Evolutionary conservation across 1,284 basidiomycete genomes (phyloP), one percentile per base, ranked within the genome.

Genomic region (Meira nashicola): DNA sequence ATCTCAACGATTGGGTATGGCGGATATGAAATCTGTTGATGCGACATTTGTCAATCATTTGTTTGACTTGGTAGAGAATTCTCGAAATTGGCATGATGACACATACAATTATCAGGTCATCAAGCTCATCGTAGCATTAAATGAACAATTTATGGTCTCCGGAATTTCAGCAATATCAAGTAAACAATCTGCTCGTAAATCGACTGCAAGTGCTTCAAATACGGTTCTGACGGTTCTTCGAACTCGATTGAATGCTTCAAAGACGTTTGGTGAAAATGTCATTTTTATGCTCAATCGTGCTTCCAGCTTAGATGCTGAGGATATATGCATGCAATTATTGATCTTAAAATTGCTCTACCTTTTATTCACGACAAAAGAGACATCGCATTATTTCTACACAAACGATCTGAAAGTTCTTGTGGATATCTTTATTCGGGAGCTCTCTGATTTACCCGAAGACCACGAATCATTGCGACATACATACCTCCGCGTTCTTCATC

Each of bases 261-360:
- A 91, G 81, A 96, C 94, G 0, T 96, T 98, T 78, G 92, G 92
- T 14, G 92, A 94, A 80, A 98, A 97, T 74, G 85, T 98, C 82
- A 96, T 98, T 64, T 99, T 96, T 79, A 98, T 98, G 88, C 82
- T 99, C 44, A 98, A 99, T 74, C 86, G 94, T 60, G 89, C 92
- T 0, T 68, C 67, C 14, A 67, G 67, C 49, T 59, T 62, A 3
- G 66, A 69, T 39, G 64, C 89, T 1, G 93, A 97, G 71, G 94
- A 93, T 68, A 80, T 92, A 19, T 96, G 92, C 80, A 90, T 95
- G 86, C 92, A 96, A 71, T 81, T 98, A 11, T 83, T 98, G 47
- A 88, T 97, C 54, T 83, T 99, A 70, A 99, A 99, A 80, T 84
- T 97, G 50, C 84, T 99, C 1, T 98, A 95, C 76, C 84, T 96